Evolutionary conservation across 371 early-diverging fungal genomes (phyloP).

Genomic region (Nematocida sp.): DNA sequence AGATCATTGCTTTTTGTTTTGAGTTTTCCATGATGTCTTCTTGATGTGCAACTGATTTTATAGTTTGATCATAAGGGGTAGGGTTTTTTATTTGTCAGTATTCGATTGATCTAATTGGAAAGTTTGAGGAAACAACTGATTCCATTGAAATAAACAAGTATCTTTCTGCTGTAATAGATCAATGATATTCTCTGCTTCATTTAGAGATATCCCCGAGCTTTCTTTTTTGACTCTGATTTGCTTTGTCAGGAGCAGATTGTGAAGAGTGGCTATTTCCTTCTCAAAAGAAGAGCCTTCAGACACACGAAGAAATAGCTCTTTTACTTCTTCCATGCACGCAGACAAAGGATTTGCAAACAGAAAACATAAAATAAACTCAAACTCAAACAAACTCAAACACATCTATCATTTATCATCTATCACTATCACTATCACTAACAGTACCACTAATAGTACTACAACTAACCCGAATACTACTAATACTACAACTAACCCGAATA

Average conservation of each 20-base stretch:
- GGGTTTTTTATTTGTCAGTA: background rate
- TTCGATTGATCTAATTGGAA: conserved; percentile 12
- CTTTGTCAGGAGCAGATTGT: conserved; percentile 12
- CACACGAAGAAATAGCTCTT: conserved; percentile 21
- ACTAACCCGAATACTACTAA: no score
- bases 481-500: no score
- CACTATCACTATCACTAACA: no score
- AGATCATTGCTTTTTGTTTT: no score
- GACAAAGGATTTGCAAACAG: no score
- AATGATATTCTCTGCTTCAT: conserved; percentile 33
- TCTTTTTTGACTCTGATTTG: conserved; percentile 24
- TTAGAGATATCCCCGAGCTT: background rate
- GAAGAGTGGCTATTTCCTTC: no score
- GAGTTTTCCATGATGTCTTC: conserved; percentile 33
- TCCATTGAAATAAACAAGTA: conserved; percentile 22
- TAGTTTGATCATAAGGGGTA: conserved; percentile 4
- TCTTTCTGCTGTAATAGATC: conserved; percentile 7
- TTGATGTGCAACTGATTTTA: background rate
- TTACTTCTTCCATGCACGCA: conserved; percentile 41
- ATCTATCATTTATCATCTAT: no score
- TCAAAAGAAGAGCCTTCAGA: no score
- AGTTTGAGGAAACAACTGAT: conserved; percentile 2
- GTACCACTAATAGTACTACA: no score
- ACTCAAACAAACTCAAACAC: no score
- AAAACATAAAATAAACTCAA: no score